These are phyloP conservation scores for Fusarium humuli DNA, from an alignment of 2,329 filamentous ascomycete genomes.

Conservation along the genomic window DNA sequence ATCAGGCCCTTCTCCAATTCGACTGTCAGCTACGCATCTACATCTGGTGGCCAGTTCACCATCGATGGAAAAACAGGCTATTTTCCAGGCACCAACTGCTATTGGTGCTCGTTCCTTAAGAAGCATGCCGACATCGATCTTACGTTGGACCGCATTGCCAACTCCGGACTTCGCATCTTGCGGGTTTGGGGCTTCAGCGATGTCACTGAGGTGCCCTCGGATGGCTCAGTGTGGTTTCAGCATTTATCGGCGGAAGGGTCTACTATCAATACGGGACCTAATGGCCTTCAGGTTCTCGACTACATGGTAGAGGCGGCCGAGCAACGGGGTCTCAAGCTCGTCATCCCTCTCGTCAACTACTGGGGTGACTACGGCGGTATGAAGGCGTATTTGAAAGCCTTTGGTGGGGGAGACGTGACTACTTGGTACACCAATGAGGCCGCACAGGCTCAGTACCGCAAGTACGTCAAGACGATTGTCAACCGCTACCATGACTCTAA, in stretches of 20 bases:
- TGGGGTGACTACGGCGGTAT: conserved; percentile 77
- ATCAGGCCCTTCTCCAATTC: not conserved
- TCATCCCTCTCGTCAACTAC: conserved; percentile 75
- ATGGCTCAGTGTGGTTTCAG: conserved; percentile 62
- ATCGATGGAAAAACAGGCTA: conserved; percentile 60
- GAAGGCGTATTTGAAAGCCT: conserved; percentile 67
- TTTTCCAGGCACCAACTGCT: conserved; percentile 66
- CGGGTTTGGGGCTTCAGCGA: conserved; percentile 72
- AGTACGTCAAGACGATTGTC: conserved; percentile 62
- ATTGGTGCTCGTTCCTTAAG: conserved; percentile 65
- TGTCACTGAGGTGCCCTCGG: conserved; percentile 55
- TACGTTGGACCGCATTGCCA: conserved; percentile 59
- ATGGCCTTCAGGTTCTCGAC: conserved; percentile 52
- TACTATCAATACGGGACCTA: conserved; percentile 43
- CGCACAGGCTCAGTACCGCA: conserved; percentile 66
- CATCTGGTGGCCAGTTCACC: conserved; percentile 51
- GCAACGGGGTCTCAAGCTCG: conserved; percentile 69
- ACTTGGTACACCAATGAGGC: conserved; percentile 67
- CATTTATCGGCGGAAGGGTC: conserved; percentile 59
- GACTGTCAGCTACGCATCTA: not conserved
- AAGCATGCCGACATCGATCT: conserved; percentile 67
- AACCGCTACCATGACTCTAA: conserved; percentile 60
- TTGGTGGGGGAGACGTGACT: conserved; percentile 61
- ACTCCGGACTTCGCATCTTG: conserved; percentile 66
- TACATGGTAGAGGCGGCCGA: conserved; percentile 71